Evolutionary conservation across 352 stramenopile genomes (phyloP), one percentile per base, ranked within the genome.

Genomic region (Globisporangium nagaii): DNA sequence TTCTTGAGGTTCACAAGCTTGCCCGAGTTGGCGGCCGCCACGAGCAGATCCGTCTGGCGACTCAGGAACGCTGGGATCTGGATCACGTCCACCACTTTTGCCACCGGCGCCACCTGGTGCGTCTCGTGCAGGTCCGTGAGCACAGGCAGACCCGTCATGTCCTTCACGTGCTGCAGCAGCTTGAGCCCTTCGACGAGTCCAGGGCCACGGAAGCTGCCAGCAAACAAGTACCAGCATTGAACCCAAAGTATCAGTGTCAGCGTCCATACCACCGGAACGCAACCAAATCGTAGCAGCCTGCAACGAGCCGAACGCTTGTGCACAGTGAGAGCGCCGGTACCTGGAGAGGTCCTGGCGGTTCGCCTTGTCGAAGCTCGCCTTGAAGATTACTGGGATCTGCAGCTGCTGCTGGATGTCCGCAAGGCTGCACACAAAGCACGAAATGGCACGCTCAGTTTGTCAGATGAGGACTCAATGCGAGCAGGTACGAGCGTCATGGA

Each of bases 61-160:
- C 85, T 94, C 22, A 96, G 64, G 57, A 95, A 95, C 43, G 85
- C 86, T 25, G 85, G 86, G 56, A 96, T 93, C 66, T 95, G 86
- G 37, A 96, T 68, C 39, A 96, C 70, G 44, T 96, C 86, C 13
- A 63, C 86, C 15, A 92, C 79, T 37, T 77, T 41, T 0, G 81
- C 85, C 5, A 93, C 83, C 2, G 66, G 51, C 6, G 46, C 56
- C 11, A 94, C 85, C 63, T 96, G 86, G 55, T 86, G 55, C 43
- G 84, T 93, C 63, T 94, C 85, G 58, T 96, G 86, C 34, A 95
- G 64, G 53, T 96, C 85, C 0, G 86, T 96, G 50, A 95, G 69
- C 34, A 95, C 67, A 2, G 84, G 80, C 10, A 96, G 62, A 3
- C 76, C 80, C 27, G 84, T 92, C 19, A 43, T 32, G n/a, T 79